phyloP scores from a whole-genome alignment of 2,329 filamentous ascomycete species.

The Penicillium sp. region DNA sequence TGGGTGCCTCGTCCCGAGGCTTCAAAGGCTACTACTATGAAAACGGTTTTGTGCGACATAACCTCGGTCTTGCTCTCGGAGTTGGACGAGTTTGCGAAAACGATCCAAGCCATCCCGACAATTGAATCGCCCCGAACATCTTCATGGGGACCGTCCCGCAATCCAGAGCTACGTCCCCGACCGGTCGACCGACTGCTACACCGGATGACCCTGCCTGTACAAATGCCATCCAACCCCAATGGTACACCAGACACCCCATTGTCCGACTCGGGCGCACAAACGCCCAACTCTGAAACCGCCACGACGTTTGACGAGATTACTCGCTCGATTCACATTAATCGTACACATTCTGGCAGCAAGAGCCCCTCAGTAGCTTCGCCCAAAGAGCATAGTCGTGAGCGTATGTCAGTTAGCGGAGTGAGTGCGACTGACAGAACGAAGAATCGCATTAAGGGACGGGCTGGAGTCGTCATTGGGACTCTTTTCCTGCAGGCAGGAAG shows the following conservation, averaged over 20 bases:
- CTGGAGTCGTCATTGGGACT: constrained; percentile 77
- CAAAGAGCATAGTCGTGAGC: constrained; percentile 61
- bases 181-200: constrained; percentile 60
- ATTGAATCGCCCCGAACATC: constrained; percentile 71
- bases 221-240: constrained; percentile 49
- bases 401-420: constrained; percentile 66
- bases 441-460: constrained; percentile 76
- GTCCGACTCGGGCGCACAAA: constrained; percentile 37
- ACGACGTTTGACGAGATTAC: constrained; percentile 58
- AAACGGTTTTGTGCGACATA: constrained; percentile 76
- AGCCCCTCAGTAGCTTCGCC: constrained; percentile 39
- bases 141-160: constrained; percentile 52
- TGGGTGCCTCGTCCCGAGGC: constrained; percentile 68
- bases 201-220: constrained; percentile 79
- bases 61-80: constrained; percentile 72
- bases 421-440: constrained; percentile 75
- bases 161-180: constrained; percentile 45
- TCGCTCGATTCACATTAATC: constrained; percentile 42
- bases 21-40: constrained; percentile 76
- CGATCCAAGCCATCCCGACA: constrained; percentile 69
- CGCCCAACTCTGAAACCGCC: constrained; percentile 44
- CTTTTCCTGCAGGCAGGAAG: constrained; percentile 86
- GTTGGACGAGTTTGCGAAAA: constrained; percentile 72
- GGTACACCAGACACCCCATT: constrained; percentile 37
- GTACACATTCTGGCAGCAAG: constrained; percentile 40